These are phyloP conservation scores for Taphrina populina DNA, from an alignment of 1,139 yeast genomes.

Conservation along the genomic window DNA sequence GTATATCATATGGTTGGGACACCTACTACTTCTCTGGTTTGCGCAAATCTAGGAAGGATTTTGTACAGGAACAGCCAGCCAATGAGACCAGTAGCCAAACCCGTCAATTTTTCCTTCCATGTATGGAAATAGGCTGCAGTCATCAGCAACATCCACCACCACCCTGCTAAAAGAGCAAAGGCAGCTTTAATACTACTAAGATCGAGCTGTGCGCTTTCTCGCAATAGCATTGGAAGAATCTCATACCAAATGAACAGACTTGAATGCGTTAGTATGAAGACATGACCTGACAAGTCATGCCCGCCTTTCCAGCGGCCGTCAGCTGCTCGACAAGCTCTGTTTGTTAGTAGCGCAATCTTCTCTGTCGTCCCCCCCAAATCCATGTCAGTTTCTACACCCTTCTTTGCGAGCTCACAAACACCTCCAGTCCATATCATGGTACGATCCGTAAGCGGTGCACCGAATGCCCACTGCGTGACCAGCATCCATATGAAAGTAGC, in stretches of 20 bases:
- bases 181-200: constrained; percentile 46
- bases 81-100: constrained; percentile 38
- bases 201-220: constrained; percentile 36
- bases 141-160: constrained; percentile 87
- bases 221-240: constrained; percentile 47
- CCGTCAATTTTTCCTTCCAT: constrained; percentile 57
- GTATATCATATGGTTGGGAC: too few species aligned
- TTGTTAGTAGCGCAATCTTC: constrained; percentile 40
- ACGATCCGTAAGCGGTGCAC: constrained; percentile 84
- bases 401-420: constrained; percentile 50
- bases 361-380: constrained; percentile 15
- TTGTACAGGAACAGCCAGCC: constrained; percentile 38
- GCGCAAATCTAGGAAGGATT: constrained; percentile 10
- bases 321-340: constrained; percentile 58
- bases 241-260: constrained; percentile 71
- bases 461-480: constrained; percentile 88
- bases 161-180: constrained; percentile 53
- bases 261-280: constrained; percentile 72
- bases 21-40: neutral
- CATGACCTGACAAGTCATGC: constrained; percentile 95
- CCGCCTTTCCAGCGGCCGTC: constrained; percentile 88
- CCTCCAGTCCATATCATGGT: constrained; percentile 84
- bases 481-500: constrained; percentile 77
- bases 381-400: constrained; percentile 13
- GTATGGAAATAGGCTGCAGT: constrained; percentile 86